These are phyloP conservation scores for Chaetomium olivaceum DNA, from an alignment of 2,329 filamentous ascomycete species.

Conservation along the genomic window DNA sequence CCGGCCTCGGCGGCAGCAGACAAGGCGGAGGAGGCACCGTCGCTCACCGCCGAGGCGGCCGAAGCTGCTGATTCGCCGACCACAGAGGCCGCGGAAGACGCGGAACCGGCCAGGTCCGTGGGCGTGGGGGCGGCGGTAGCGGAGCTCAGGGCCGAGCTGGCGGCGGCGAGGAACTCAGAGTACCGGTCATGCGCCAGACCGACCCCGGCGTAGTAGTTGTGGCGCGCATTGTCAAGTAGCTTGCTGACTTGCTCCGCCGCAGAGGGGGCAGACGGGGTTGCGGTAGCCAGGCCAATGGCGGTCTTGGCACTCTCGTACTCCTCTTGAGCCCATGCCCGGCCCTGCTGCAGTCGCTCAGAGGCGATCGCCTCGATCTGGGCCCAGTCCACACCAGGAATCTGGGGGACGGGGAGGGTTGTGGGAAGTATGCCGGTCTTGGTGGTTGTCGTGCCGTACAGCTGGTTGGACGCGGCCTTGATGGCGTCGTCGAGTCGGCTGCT, in stretches of 20 bases:
- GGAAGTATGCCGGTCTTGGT: conserved; percentile 42
- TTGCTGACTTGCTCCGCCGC: conserved; percentile 52
- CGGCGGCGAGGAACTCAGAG: conserved; percentile 70
- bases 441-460: conserved; percentile 51
- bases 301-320: conserved; percentile 70
- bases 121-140: conserved; percentile 61
- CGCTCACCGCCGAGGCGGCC: conserved; percentile 48
- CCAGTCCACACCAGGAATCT: conserved; percentile 47
- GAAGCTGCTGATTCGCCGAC: conserved; percentile 49
- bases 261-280: conserved; percentile 52
- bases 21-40: conserved; percentile 39
- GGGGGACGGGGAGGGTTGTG: conserved; percentile 35
- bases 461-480: conserved; percentile 53
- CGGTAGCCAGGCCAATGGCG: conserved; percentile 62
- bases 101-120: conserved; percentile 52
- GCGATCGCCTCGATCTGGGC: conserved; percentile 63
- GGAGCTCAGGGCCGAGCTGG: conserved; percentile 67
- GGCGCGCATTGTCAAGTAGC: conserved; percentile 61
- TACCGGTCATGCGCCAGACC: conserved; percentile 79
- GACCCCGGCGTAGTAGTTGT: conserved; percentile 74
- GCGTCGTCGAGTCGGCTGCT: conserved; percentile 59
- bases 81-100: conserved; percentile 49
- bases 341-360: conserved; percentile 67
- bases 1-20: conserved; percentile 30
- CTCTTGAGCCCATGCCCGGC: conserved; percentile 67